Base-by-base conservation (phyloP, 2,329 filamentous ascomycete genomes). In the Penicillium oxalicum region DNA sequence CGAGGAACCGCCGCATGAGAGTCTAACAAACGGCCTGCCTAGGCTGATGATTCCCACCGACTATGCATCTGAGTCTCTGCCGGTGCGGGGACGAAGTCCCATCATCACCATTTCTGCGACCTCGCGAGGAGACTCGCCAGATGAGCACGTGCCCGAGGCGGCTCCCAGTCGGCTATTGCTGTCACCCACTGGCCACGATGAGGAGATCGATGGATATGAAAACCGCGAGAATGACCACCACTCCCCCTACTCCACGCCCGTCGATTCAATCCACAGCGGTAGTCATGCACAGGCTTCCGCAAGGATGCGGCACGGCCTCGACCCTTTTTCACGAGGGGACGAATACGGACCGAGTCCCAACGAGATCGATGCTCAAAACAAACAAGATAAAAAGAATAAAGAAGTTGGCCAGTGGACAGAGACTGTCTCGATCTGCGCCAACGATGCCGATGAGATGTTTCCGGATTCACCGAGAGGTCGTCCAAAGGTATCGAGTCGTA, bases 371-470 rank as follows among this genome's bases (percentile, higher is more conserved):
- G 65, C 73, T 38, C 66, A 73, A 49, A 70, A 74, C 43, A 65
- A 73, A 32, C 64, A 72, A 29, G 69, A 73, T 3, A 74, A 79
- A 44, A 79, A 74, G 56, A 78, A 79, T 49, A 67, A 71, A 7
- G 76, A 79, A 45, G 78, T 82, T 32, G 69, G 71, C 44, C 67
- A 72, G 24, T 82, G 79, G 79, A 70, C 79, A 3, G 72, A 65
- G 11, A 70, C 72, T 9, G 72, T 72, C n/a, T 77, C 73, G 53
- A 72, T 73, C 37, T 72, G 70, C 12, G 73, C 68, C 38, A 74
- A 72, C 45, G 69, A 67, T 45, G 55, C 61, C n/a, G 66, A 64
- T 27, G 64, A 68, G 36, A 60, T 65, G 12, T 52, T 53, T 24
- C 47, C 55, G 28, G 48, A 49, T 9, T 51, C 47, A 11, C 53